Conservation (phyloP, 2,329 filamentous ascomycete species). For the Fusarium nanum region DNA sequence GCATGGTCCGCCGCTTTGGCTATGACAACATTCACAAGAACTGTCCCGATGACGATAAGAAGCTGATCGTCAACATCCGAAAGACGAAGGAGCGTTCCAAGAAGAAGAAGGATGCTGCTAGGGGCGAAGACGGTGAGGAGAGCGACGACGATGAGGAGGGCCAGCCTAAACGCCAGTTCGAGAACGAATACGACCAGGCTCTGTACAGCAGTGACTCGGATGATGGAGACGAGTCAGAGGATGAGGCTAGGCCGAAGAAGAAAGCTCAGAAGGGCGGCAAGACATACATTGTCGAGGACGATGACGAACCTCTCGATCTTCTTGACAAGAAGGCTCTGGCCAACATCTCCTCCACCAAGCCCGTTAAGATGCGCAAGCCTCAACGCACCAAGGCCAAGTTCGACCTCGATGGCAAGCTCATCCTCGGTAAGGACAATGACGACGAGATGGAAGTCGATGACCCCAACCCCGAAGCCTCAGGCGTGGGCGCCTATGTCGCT, state of each 20-base stretch:
- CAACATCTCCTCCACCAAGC: constrained; percentile 92
- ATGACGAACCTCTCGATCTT: constrained; percentile 93
- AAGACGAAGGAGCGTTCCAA: constrained; percentile 94
- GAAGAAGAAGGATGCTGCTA: constrained; percentile 81
- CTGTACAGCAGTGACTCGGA: constrained; percentile 84
- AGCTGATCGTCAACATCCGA: constrained; percentile 92
- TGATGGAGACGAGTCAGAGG: constrained; percentile 62
- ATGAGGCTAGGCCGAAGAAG: constrained; percentile 63
- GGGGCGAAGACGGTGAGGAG: constrained; percentile 68
- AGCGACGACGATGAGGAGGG: constrained; percentile 65
- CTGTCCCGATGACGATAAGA: constrained; percentile 87
- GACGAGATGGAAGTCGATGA: constrained; percentile 73
- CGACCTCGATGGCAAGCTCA: constrained; percentile 83
- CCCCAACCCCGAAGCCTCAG: constrained; percentile 66
- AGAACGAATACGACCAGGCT: constrained; percentile 96
- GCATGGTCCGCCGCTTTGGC: constrained; percentile 92
- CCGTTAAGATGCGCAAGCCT: constrained; percentile 70
- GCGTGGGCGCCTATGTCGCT: constrained; percentile 76
- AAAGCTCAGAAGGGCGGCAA: constrained; percentile 71
- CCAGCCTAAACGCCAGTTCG: constrained; percentile 71
- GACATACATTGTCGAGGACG: constrained; percentile 92
- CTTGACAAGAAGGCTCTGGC: constrained; percentile 89
- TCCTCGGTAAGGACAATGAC: constrained; percentile 71
- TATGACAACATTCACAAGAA: constrained; percentile 81
- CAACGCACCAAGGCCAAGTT: constrained; percentile 72